Base-by-base conservation (phyloP, 2,329 filamentous ascomycete species). In the Exophiala phaeomuriformis region DNA sequence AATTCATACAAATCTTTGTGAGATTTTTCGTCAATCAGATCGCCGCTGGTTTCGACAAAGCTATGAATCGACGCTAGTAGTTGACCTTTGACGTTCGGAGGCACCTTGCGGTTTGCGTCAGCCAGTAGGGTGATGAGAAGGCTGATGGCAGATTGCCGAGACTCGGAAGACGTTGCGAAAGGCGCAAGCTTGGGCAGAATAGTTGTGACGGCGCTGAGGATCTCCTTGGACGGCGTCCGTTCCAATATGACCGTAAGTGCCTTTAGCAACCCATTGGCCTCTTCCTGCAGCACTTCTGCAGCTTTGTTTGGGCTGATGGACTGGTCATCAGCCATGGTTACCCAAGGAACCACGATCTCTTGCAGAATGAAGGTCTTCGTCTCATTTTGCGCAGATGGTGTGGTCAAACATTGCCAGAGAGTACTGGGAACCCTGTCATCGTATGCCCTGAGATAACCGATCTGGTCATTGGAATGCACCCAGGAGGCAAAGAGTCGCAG, bases 301-400 rank as follows among this genome's bases (percentile, higher is more conserved):
- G 53, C 57, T 27, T 47, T 35, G 29, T 52, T 51, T 12, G 49
- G 40, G n/a, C 3, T 27, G 96, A 77, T 67, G 86, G 91, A 6
- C 85, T 84, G 1, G 86, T 58, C 50, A 29, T 57, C 52, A 8
- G 53, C 50, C n/a, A 57, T 27, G 5, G 28, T 12, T 28, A 54
- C 29, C 55, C 55, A 53, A 3, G 56, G 85, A 41, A 80, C 78
- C 42, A 98, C 69, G 40, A 97, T 84, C 7, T 82, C 72, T 53
- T 80, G 78, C 31, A 98, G 74, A 1, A 90, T 81, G 66, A 88
- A 95, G 0, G 86, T 72, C 65, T 90, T 93, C 52, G 98, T 90
- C 52, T 90, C 85, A 57, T 91, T 87, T 67, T 93, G 93, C 0
- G 87, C 82, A 50, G 86, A 91, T 43, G 80, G 77, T 4, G 86